Evolutionary conservation across 176 grass and related monocot species (phyloP), one percentile per base, ranked within the genome.

Genomic region (Cymbopogon citratus): DNA sequence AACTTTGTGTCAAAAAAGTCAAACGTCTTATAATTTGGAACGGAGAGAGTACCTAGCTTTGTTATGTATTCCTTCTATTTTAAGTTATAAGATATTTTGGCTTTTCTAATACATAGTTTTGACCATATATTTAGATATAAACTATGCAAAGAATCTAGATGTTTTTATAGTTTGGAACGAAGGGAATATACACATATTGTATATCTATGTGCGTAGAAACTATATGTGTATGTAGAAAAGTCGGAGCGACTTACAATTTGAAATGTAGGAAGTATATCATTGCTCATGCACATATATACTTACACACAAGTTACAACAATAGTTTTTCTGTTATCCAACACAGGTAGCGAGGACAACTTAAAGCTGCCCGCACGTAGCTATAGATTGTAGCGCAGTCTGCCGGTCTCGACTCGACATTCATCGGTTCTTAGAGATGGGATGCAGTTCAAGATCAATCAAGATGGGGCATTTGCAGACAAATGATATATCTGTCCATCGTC

Each of bases 261-360:
- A 56, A 56, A n/a, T 59, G n/a, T 0, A 24, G 0, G 21, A 57
- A 69, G 9, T 23, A 38, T n/a, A 39, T 12, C 19, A 39, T 69
- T 14, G 38, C 5, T 43, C 56, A 62, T 43, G 40, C 44, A n/a
- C 4, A 9, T 28, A 25, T 67, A n/a, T 54, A 54, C 51, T 23
- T 9, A 59, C 21, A 57, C 3, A 59, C 21, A 57, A 57, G 2
- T 24, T 25, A 60, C 23, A 24, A 60, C 23, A 60, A 25, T 25
- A 25, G 23, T 60, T 60, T 60, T 60, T 3, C 56, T 60, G 9
- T 66, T 38, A 59, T 73, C 57, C 41, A 81, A 81, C 78, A 67
- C 82, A 92, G 90, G 80, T 92, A 27, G 76, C 87, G 8, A 83
- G 87, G 84, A 66, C 81, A 77, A 74, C 75, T 77, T 92, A 80